These are phyloP conservation scores for Entomortierella chlamydospora DNA, from an alignment of 192 early-diverging fungal genomes.

Conservation along the genomic window DNA sequence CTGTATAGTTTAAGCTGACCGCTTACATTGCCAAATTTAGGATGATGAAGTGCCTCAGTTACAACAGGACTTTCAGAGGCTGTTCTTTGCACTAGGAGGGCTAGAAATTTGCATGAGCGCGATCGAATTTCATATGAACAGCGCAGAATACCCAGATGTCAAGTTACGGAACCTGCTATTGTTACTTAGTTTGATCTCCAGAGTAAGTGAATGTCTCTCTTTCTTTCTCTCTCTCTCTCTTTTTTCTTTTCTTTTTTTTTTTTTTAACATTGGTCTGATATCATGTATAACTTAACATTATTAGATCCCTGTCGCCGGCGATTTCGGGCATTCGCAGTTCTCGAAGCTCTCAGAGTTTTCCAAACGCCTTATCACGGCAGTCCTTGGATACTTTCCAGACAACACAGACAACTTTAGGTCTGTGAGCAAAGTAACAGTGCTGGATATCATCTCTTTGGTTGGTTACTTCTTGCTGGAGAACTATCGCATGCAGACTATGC, in stretches of 20 bases:
- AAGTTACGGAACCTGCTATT: slow-evolving; percentile 19
- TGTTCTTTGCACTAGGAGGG: slow-evolving; percentile 23
- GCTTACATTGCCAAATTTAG: not conserved
- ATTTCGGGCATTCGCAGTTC: slow-evolving; percentile 8
- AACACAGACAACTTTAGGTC: slow-evolving; percentile 38
- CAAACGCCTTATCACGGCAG: slow-evolving; percentile 19
- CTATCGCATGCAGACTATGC: slow-evolving; percentile 22
- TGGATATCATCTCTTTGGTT: slow-evolving; percentile 33
- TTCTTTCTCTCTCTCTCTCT: not conserved
- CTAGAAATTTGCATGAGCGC: slow-evolving; percentile 23
- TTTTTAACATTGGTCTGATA: not conserved
- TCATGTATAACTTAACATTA: not conserved
- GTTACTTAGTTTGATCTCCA: slow-evolving; percentile 26
- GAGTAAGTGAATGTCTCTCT: slow-evolving; percentile 2
- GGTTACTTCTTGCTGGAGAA: slow-evolving; percentile 42
- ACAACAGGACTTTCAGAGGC: slow-evolving; percentile 30
- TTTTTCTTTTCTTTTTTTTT: not conserved
- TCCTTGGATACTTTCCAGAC: slow-evolving; percentile 43
- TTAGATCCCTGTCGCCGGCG: slow-evolving; percentile 28
- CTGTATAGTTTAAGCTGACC: no score
- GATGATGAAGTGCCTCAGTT: slow-evolving; percentile 31
- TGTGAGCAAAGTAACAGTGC: slow-evolving; percentile 22
- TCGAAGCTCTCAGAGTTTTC: slow-evolving; percentile 9
- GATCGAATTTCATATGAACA: slow-evolving; percentile 23
- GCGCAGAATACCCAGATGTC: slow-evolving; percentile 11